Base-by-base conservation (phyloP, 306 rosid genomes). In the Elaeagnus macrophylla region DNA sequence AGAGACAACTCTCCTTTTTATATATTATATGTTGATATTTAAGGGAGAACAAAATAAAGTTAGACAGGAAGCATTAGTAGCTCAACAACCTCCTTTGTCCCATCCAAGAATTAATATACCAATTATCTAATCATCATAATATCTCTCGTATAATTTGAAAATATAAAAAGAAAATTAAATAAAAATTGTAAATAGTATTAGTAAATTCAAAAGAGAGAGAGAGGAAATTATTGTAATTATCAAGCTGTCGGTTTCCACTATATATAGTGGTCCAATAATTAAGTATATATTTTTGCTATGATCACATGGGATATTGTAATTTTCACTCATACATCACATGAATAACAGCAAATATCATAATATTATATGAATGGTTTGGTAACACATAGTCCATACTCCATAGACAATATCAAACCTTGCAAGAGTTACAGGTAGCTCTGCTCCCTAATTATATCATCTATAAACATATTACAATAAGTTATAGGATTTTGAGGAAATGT, bases 261-360 rank as follows among this genome's bases (percentile, higher is more conserved):
- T 10, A 25, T 2, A 25, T 25, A 25, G 55, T 62, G 71, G 71
- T 71, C 81, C 67, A 51, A 58, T 54, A 54, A 57, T 55, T 48
- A n/a, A 25, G 32, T 25, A 25, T 61, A 35, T 54, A 42, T 42
- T 9, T 7, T 54, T 6, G 12, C 36, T 48, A 32, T 56, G 43
- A 42, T 59, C 83, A 71, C 94, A 78, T 78, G 85, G 81, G 80
- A 51, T 71, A 42, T 60, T 66, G 81, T 76, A 73, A 51, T 47
- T 46, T 52, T 78, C 77, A 81, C 76, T 68, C 61, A 57, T 6
- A 38, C 32, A 41, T 57, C 82, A 48, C 81, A 75, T 78, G 81
- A 73, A 46, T 67, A 64, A 75, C 83, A 75, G 68, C 77, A 57
- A 67, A 64, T 15, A 35, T 15, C 41, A 35, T 40, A 54, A 69